Conservation (phyloP, 2,329 filamentous ascomycete genomes). For the Talaromyces sp. region DNA sequence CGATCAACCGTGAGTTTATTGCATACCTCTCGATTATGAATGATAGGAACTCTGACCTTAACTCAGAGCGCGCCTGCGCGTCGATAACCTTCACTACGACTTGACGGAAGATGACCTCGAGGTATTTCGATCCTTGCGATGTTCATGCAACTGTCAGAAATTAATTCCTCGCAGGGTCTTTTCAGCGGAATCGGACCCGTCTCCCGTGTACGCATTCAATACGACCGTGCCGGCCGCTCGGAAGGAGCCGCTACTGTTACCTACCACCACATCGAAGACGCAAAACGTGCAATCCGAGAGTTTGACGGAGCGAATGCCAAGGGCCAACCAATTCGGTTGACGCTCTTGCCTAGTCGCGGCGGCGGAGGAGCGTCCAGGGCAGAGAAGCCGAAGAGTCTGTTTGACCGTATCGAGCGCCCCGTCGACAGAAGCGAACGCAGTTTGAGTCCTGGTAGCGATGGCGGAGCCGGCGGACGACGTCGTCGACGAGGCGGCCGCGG, state of each 20-base stretch:
- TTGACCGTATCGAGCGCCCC: conserved; percentile 52
- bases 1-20: conserved; percentile 29
- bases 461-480: conserved; percentile 29
- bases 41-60: conserved; percentile 31
- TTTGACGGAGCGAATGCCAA: conserved; percentile 90
- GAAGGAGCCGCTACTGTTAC: conserved; percentile 80
- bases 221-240: conserved; percentile 83
- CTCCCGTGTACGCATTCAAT: conserved; percentile 62
- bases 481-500: conserved; percentile 25
- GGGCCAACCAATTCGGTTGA: conserved; percentile 73
- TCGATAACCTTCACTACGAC: conserved; percentile 91
- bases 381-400: conserved; percentile 57
- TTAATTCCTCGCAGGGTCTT: conserved; percentile 54
- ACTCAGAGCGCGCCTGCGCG: conserved; percentile 64
- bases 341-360: conserved; percentile 52
- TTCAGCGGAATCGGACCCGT: conserved; percentile 74
- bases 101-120: conserved; percentile 77
- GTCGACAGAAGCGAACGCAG: conserved; percentile 35
- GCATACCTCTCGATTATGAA: neutral
- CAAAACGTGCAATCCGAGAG: conserved; percentile 66
- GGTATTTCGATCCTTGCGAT: conserved; percentile 43
- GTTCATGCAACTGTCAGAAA: neutral
- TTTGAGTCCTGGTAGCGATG: conserved; percentile 33
- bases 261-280: conserved; percentile 66
- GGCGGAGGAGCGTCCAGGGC: conserved; percentile 39